Base-by-base conservation (phyloP, 192 early-diverging fungal species). In the Umbelopsis ramanniana region DNA sequence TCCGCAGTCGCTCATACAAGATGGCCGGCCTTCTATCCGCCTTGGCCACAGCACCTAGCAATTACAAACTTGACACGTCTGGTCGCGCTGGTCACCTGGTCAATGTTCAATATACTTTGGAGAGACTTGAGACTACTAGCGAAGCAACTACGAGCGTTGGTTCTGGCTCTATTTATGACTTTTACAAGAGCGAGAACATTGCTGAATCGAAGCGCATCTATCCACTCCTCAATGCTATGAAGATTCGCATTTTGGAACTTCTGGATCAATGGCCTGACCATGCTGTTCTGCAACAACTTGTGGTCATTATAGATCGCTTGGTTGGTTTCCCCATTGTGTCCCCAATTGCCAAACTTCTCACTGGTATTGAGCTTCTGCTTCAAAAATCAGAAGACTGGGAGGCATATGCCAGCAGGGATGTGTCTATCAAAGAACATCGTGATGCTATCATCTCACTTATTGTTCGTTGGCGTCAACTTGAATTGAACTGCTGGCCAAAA, bases 381-480 rank as follows among this genome's bases (percentile, higher is more conserved):
- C 86, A 89, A 69, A 94, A 95, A 57, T 93, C 93, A 19, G 90
- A 96, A 79, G 96, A 98, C 76, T 99, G 98, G 98, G 89, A 98
- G 79, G 78, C 88, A 15, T 95, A 94, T 70, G 95, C 96, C 11
- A 89, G 89, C 70, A 81, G 87, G 19, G 91, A 94, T 23, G 89
- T 93, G 26, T 94, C 95, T 9, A 70, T 98, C 37, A 86, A 90
- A 46, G 74, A 78, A 35, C 84, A 90, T 47, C 87, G 91, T 66
- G 87, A 91, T 9, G 88, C 91, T 14, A 82, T 95, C 0, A 89
- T 89, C 3, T 38, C 67, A 4, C 73, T 95, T 57, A 95, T 99
- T 52, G 86, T 98, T 0, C 81, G 85, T 22, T 99, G 98, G 98
- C 84, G 98, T 66, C 93, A 96, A 82, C 75, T 92, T 4, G 98